These are phyloP conservation scores for Tetrahymena thermophila DNA, from an alignment of 73 alveolate genomes.

Conservation along the genomic window DNA sequence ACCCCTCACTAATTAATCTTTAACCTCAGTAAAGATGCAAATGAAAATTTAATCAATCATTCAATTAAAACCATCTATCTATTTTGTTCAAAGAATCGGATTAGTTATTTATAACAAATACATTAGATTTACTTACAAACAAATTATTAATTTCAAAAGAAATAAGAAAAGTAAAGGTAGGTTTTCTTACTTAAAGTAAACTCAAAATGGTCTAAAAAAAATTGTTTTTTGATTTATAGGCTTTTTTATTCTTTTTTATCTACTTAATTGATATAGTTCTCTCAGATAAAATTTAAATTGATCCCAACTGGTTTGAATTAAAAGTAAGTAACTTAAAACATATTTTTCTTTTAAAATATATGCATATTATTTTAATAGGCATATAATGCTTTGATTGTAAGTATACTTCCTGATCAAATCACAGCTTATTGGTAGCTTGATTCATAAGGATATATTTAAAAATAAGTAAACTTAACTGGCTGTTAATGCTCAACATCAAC, in stretches of 20 bases:
- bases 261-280: neutral
- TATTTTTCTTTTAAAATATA: neutral
- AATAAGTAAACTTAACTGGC: neutral
- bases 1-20: no score
- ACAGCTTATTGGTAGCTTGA: neutral
- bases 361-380: neutral
- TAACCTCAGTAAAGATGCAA: no score
- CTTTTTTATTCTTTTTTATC: neutral
- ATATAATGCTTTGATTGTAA: neutral
- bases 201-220: no score
- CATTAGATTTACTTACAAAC: no score
- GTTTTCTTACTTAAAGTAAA: no score
- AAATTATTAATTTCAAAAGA: no score
- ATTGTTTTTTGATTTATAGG: no score
- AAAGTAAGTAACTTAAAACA: neutral
- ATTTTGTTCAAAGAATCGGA: no score
- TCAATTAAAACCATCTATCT: no score
- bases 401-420: neutral
- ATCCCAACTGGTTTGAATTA: neutral
- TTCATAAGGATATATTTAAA: neutral
- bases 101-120: no score
- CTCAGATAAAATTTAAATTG: neutral
- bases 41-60: no score
- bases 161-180: no score
- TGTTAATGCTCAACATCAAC: neutral